Base-by-base conservation (phyloP, 345 rosid genomes). In the Gossypium herbaceum region DNA sequence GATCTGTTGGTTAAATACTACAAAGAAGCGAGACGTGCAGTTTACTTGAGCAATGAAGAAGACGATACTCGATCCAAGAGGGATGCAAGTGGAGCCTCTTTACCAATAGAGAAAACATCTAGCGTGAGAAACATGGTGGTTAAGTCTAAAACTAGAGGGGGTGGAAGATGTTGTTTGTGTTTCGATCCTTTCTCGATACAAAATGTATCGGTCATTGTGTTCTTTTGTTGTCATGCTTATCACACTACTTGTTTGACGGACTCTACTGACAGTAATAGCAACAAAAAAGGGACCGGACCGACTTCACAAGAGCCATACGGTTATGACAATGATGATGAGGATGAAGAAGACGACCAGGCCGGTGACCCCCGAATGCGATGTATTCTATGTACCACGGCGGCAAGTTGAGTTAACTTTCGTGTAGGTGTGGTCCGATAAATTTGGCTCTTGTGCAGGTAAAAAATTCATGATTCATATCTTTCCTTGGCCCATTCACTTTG, bases 191-290 rank as follows among this genome's bases (percentile, higher is more conserved):
- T 95, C 67, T 93, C 97, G 9, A 89, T 95, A 74, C 93, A 87
- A 78, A 89, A 86, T 17, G 92, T 86, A 57, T 89, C 97, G 0
- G 97, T 89, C 2, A 82, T 90, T 7, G 82, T 85, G 63, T 95
- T 95, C 92, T 93, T 91, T 80, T 95, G 99, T 79, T 93, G 99
- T 68, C 99, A 95, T 78, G 92, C 91, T 50, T 93, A 95, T 82
- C 99, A 95, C 82, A 81, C 71, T 88, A 79, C 79, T 22, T 95
- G 99, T 76, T 91, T 95, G 74, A 75, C 73, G 88, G 99, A 93
- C 82, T 89, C 94, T 25, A 84, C 89, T 79, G 86, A 89, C 19
- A 85, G 87, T 8, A 80, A 70, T 59, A 83, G 68, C 16, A 77
- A 75, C 78, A 81, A 87, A 63, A 83, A 85, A 76, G 82, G 72